Evolutionary conservation across 2,329 filamentous ascomycete genomes (phyloP).

Genomic region (Daldinia sp.): DNA sequence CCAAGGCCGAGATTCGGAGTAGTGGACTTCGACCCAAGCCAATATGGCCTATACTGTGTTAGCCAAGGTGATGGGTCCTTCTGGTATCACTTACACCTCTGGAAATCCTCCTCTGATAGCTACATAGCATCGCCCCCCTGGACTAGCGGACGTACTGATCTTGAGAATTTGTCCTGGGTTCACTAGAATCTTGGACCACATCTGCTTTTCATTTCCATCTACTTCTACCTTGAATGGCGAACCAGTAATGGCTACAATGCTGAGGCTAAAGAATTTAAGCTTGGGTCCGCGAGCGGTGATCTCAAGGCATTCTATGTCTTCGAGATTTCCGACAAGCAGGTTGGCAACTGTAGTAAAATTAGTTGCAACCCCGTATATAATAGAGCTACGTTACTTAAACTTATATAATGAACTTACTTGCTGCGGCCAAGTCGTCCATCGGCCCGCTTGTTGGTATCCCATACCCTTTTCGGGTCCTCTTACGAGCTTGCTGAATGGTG

Average conservation of each 20-base stretch:
- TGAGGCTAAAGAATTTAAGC: slow-evolving; percentile 47
- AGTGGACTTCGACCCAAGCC: slow-evolving; percentile 37
- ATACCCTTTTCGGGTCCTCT: slow-evolving; percentile 45
- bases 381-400: no score
- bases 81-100: slow-evolving; percentile 48
- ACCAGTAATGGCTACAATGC: slow-evolving; percentile 48
- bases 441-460: slow-evolving; percentile 54
- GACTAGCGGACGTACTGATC: slow-evolving; percentile 31
- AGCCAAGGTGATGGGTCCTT: slow-evolving; percentile 45
- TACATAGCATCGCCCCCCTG: slow-evolving; percentile 49
- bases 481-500: slow-evolving; percentile 53
- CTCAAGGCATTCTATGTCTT: slow-evolving; percentile 47
- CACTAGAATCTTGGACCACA: slow-evolving; percentile 41
- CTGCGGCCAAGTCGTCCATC: slow-evolving; percentile 50
- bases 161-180: slow-evolving; percentile 39
- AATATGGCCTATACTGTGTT: slow-evolving; percentile 20
- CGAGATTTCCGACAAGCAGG: slow-evolving; percentile 46
- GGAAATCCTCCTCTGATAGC: slow-evolving; percentile 48
- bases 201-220: slow-evolving; percentile 31
- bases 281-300: slow-evolving; percentile 48
- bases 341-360: slow-evolving; percentile 47
- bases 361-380: not conserved
- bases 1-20: slow-evolving; percentile 31
- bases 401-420: slow-evolving; percentile 7
- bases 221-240: slow-evolving; percentile 42